Evolutionary conservation across 2,329 filamentous ascomycete genomes (phyloP).

Genomic region (Fusarium cyanostomum): DNA sequence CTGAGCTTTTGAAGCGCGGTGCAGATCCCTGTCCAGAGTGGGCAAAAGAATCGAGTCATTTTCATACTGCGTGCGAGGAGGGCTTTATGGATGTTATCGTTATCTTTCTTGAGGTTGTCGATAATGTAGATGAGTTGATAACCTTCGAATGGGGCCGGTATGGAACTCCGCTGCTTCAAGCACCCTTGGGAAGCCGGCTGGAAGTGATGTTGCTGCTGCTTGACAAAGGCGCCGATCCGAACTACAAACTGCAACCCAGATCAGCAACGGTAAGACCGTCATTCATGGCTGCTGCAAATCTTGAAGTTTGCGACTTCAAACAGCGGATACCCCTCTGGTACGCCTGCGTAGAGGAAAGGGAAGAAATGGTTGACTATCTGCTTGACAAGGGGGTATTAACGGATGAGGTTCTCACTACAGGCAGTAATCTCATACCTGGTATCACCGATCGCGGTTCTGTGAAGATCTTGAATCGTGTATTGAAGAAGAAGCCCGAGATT

Average conservation of each 20-base stretch:
- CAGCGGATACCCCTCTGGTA: conserved; percentile 26
- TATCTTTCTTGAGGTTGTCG: conserved; percentile 19
- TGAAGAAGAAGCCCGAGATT: conserved; percentile 24
- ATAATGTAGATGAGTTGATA: conserved; percentile 16
- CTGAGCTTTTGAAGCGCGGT: conserved; percentile 31
- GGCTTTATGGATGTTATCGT: conserved; percentile 17
- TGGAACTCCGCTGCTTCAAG: conserved; percentile 19
- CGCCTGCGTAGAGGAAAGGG: conserved; percentile 17
- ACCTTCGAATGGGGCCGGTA: conserved; percentile 33
- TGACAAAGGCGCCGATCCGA: conserved; percentile 18
- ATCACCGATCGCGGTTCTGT: conserved; percentile 24
- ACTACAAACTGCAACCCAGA: conserved; percentile 20
- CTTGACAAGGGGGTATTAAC: conserved; percentile 23
- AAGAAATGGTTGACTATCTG: conserved; percentile 29
- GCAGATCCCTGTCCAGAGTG: conserved; percentile 14
- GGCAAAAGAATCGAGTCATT: conserved; percentile 14
- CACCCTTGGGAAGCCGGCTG: conserved; percentile 14
- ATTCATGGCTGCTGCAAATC: conserved; percentile 24
- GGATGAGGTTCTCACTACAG: conserved; percentile 7
- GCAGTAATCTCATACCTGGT: conserved; percentile 17
- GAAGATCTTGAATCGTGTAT: conserved; percentile 16
- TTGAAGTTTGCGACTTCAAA: conserved; percentile 21
- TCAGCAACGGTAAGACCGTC: conserved; percentile 13
- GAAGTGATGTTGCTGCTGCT: conserved; percentile 21
- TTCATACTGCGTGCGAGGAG: conserved; percentile 18